Base-by-base conservation (phyloP, 2,329 filamentous ascomycete species). In the Cladosporium sp. region DNA sequence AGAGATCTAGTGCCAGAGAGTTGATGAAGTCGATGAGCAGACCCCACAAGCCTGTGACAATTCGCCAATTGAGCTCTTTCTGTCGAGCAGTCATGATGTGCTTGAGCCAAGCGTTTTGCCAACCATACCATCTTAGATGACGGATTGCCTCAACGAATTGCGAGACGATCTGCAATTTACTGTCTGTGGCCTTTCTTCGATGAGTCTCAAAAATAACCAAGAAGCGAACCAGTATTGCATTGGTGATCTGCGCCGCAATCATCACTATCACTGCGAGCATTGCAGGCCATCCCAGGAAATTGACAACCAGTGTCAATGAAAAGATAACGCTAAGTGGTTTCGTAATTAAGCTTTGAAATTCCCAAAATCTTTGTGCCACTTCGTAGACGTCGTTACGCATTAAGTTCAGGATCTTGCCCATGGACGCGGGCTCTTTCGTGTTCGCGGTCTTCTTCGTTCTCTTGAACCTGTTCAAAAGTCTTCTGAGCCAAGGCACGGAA, bases 361-460 rank as follows among this genome's bases (percentile, higher is more conserved):
- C 92, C 92, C 92, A 96, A 66, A 96, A 94, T 43, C 77, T 73
- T 67, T 93, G 90, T 2, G 90, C 84, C 39, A 93, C 84, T 69
- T 92, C 88, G 68, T 93, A 94, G 0, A 88, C 89, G 70, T 94
- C 90, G 60, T 80, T 80, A 38, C 90, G 86, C 79, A 96, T 89
- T 2, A 96, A 75, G 66, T 96, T 96, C 61, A 96, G 82, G 54
- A 96, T 94, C 69, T 96, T 96, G 7, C 92, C 92, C 74, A 92
- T 93, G 0, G 89, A 91, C 0, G 92, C 90, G 2, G 88, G 83
- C 58, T 82, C 76, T 58, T 82, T 80, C 11, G 67, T 25, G 60
- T 61, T 58, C 72, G 71, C 45, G 68, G 62, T 36, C 62, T 69
- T 51, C 59, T 70, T 59, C 63, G 63, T 38, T 64, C 64, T 42